Evolutionary conservation across 352 stramenopile species (phyloP), one percentile per base, ranked within the genome.

Genomic region (Pythium sp.): DNA sequence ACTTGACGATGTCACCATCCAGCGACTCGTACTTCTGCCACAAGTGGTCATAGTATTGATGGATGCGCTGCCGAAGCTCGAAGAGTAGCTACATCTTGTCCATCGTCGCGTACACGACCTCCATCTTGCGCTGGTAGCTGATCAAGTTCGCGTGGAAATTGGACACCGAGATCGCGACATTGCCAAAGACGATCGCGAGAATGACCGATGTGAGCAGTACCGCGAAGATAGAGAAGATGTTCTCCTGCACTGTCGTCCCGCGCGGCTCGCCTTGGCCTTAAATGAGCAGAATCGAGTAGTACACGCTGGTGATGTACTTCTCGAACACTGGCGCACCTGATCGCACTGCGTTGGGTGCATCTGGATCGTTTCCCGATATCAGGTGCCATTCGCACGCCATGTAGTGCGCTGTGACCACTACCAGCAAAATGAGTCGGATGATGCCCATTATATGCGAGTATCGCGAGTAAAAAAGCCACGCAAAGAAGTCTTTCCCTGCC

Each of bases 1-100:
- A 90, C 30, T 71, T 69, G 38, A 77, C 74, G 34, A 88, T 68
- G 5, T 83, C 75, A 6, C 78, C 79, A 43, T 92, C 80, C 15
- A 91, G 64, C 22, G 80, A 83, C 55, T 90, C 76, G 63, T 91
- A 89, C 67, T 92, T 78, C n/a, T 74, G 70, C 79, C 79, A 89
- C 14, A 91, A 43, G 61, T 90, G 84, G 38, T 82, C 76, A 58
- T 87, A 91, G 54, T 89, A 90, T 47, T 89, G 77, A 43, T 90
- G 81, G 15, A 92, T 83, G 15, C 84, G 74, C 30, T 91, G 74
- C 1, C 83, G 84, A 1, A 94, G 60, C 2, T 70, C 58, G 0
- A 57, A 8, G 2, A 80, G 86, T 0, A 94, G 72, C 18, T 78
- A 61, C 24, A 89, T 58, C 41, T 90, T 86, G 5, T 65, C 64